Evolutionary conservation across 2,329 filamentous ascomycete species (phyloP).

Genomic region (Aspergillus aculeatinus): DNA sequence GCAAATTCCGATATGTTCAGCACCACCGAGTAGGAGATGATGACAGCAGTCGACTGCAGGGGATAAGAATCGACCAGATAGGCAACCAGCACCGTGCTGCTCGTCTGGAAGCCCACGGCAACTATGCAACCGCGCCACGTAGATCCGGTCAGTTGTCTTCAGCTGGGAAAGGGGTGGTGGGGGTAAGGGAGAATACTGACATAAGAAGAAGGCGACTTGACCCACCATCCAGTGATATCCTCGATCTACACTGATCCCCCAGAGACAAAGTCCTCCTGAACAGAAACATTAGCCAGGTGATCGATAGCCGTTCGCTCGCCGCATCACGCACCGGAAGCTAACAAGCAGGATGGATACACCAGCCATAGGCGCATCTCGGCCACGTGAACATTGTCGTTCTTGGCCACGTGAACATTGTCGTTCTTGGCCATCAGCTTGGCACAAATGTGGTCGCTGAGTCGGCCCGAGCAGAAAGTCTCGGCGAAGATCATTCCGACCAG

Average conservation of each 20-base stretch:
- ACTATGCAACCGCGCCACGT: slow-evolving; percentile 32
- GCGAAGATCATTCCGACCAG: slow-evolving; percentile 54
- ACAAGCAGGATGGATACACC: slow-evolving; percentile 45
- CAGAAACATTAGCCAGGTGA: neutral
- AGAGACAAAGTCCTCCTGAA: slow-evolving; percentile 51
- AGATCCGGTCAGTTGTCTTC: neutral
- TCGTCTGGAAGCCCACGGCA: slow-evolving; percentile 57
- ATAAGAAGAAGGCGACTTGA: slow-evolving; percentile 56
- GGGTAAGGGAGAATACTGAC: slow-evolving; percentile 34
- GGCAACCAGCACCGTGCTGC: slow-evolving; percentile 53
- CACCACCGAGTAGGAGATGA: slow-evolving; percentile 56
- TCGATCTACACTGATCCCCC: slow-evolving; percentile 56
- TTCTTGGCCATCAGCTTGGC: slow-evolving; percentile 40
- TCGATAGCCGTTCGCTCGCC: too few species aligned
- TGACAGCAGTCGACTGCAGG: slow-evolving; percentile 54
- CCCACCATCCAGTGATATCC: slow-evolving; percentile 58
- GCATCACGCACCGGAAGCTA: neutral
- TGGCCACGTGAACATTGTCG: slow-evolving; percentile 31
- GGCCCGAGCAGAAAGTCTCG: slow-evolving; percentile 54
- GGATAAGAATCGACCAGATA: slow-evolving; percentile 60
- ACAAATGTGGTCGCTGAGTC: slow-evolving; percentile 55
- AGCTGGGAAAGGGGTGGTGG: neutral
- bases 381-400: slow-evolving; percentile 27
- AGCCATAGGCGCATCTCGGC: slow-evolving; percentile 60
- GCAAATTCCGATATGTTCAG: slow-evolving; percentile 53